Base-by-base conservation (phyloP, 2,329 filamentous ascomycete genomes). In the Parastagonospora nodorum region DNA sequence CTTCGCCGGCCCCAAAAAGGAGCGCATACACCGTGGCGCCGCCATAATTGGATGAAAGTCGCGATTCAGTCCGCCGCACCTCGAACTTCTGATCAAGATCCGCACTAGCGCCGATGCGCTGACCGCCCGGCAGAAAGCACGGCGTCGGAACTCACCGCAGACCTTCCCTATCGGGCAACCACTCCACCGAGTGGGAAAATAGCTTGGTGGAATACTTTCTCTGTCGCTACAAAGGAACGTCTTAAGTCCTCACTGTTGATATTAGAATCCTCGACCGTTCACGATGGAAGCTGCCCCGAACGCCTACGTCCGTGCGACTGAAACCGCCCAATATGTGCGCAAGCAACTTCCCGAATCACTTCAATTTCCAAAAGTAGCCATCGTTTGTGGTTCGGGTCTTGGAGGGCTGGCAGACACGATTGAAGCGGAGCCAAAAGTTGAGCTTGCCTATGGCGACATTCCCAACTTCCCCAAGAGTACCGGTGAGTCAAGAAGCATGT, bases 361-460 rank as follows among this genome's bases (percentile, higher is more conserved):
- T n/a, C 75, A 80, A 47, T 70, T 73, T 2, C 85, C 85, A 9
- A 77, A 78, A 50, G 78, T 87, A 53, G 85, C 83, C 33, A 84
- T 88, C 48, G 80, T 88, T 19, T 88, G 85, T 66, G 85, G 85
- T 29, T 86, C 84, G 42, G 85, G 85, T 3, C 72, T 88, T 8
- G 84, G 84, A 35, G 84, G 84, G 1, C 78, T 88, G 31, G 83
- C 80, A 50, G 76, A 82, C 49, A 82, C 81, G 3, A 78, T 87
- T 39, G 74, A 84, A 44, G 61, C 75, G 15, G 74, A 77, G 27
- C 75, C 76, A 7, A 77, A 77, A 48, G 74, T 80, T 48, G 82
- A 83, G 63, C 80, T 82, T 61, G 76, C 80, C 12, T 88, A 87
- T 65, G 74, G 74, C 33, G 76, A 79, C 39, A 84, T 88, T 60